Evolutionary conservation across 352 stramenopile species (phyloP).

Genomic region (Pythium rhizo-oryzae): DNA sequence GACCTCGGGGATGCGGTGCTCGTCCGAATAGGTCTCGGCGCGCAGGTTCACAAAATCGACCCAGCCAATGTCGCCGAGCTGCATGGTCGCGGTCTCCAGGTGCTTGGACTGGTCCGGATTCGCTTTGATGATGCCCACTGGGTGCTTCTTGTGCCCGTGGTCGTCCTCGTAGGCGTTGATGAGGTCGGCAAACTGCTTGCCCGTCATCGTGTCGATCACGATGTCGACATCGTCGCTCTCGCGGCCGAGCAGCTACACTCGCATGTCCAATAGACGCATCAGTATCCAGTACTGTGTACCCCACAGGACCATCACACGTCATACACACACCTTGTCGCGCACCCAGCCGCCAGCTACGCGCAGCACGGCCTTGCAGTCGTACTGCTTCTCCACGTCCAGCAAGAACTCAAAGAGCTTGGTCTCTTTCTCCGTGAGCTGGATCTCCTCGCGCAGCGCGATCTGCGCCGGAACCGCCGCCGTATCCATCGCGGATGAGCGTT

Average conservation of each 20-base stretch:
- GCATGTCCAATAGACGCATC: no score
- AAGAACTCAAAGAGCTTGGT: conserved; percentile 68
- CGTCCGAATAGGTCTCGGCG: conserved; percentile 94
- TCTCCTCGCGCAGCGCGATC: conserved; percentile 22
- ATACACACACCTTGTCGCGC: conserved; percentile 96
- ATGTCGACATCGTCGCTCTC: conserved; percentile 97
- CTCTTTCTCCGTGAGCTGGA: conserved; percentile 51
- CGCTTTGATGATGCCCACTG: conserved; percentile 76
- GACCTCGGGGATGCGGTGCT: conserved; percentile 70
- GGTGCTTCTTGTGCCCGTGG: conserved; percentile 48
- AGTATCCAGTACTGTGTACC: no score
- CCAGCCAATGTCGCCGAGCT: conserved; percentile 89
- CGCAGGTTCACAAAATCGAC: conserved; percentile 99
- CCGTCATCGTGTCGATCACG: conserved; percentile 96
- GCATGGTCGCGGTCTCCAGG: conserved; percentile 98
- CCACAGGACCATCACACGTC: no score
- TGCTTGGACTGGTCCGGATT: conserved; percentile 97
- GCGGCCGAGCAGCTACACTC: conserved; percentile 70
- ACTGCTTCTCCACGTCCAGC: conserved; percentile 58
- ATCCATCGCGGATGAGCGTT: background rate
- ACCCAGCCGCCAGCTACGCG: conserved; percentile 99
- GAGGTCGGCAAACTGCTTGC: conserved; percentile 91
- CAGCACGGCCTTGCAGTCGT: conserved; percentile 73
- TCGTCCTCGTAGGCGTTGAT: conserved; percentile 66
- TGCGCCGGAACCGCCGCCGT: background rate